Conservation (phyloP, 2,329 filamentous ascomycete species). For the Shiraia sp. region DNA sequence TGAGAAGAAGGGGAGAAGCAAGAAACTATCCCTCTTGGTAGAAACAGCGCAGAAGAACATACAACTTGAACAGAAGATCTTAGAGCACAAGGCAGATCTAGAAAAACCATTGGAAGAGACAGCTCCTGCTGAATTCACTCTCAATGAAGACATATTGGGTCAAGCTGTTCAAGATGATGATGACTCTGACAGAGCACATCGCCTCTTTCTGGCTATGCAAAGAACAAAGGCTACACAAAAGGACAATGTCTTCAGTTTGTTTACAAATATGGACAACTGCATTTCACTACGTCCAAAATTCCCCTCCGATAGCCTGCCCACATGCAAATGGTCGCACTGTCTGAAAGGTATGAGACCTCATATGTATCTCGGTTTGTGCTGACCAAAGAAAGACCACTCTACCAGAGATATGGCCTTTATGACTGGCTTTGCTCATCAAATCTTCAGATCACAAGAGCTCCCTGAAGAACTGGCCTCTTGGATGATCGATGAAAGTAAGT, state of each 20-base stretch:
- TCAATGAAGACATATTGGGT: constrained; percentile 33
- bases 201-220: constrained; percentile 60
- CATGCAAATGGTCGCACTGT: constrained; percentile 36
- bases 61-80: constrained; percentile 31
- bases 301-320: constrained; percentile 27
- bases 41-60: constrained; percentile 26
- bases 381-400: constrained; percentile 17
- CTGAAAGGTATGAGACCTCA: constrained; percentile 31
- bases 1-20: constrained; percentile 14
- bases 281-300: constrained; percentile 1
- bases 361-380: constrained; percentile 4
- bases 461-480: constrained; percentile 47
- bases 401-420: constrained; percentile 47
- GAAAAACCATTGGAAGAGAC: constrained; percentile 21
- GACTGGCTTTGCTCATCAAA: constrained; percentile 47
- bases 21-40: constrained; percentile 29
- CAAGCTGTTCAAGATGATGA: constrained; percentile 65
- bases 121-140: constrained; percentile 2
- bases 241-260: constrained; percentile 63
- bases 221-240: constrained; percentile 63
- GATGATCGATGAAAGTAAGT: constrained; percentile 47
- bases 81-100: constrained; percentile 30
- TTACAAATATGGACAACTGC: constrained; percentile 13
- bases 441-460: constrained; percentile 43
- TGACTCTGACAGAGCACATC: constrained; percentile 65